Base-by-base conservation (phyloP, 2,329 filamentous ascomycete genomes). In the Trichoderma atrobrunneum region DNA sequence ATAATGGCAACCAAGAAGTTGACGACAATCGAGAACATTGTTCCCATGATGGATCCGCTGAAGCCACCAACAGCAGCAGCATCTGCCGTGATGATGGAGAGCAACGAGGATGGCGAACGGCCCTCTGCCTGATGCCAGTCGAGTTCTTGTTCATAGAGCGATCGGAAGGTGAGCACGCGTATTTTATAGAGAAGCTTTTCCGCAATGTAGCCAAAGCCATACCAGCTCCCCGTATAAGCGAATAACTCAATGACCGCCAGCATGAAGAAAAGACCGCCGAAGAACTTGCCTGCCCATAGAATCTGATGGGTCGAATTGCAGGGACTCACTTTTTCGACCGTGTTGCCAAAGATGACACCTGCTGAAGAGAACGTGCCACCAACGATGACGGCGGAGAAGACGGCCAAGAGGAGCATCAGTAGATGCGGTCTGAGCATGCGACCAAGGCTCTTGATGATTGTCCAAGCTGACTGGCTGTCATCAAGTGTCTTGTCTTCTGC, bases 51-150 rank as follows among this genome's bases (percentile, higher is more conserved):
- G 6, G 90, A 91, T 11, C 92, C 92, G 70, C 89, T 92, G 74
- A 94, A 86, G 0, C 89, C 90, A 56, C 89, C 89, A 24, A 94
- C 81, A 0, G 90, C 87, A 28, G 89, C 89, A 2, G 89, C 88
- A 76, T 94, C 92, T 59, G 87, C 88, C 4, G 90, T 93, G 74
- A 94, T 91, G 74, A 90, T 87, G 0, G 89, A 89, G 2, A 93
- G 83, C 6, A 94, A 83, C 12, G 85, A 81, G 0, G 89, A 85
- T 0, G 92, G 89, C 1, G 86, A 90, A 28, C 91, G 86, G 5
- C 85, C 86, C 26, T 88, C 85, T 0, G 90, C 89, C 77, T 93
- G 88, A 76, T 93, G 91, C 91, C 91, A 94, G 72, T 91, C 86
- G 62, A 92, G 81, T 73, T 90, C 89, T 79, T 93, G 91, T 72